Percentiles rank a stretch among this genome's conserved stretches.
Conservation (phyloP, 2,329 filamentous ascomycete genomes). For the Arthroderma sp. region DNA sequence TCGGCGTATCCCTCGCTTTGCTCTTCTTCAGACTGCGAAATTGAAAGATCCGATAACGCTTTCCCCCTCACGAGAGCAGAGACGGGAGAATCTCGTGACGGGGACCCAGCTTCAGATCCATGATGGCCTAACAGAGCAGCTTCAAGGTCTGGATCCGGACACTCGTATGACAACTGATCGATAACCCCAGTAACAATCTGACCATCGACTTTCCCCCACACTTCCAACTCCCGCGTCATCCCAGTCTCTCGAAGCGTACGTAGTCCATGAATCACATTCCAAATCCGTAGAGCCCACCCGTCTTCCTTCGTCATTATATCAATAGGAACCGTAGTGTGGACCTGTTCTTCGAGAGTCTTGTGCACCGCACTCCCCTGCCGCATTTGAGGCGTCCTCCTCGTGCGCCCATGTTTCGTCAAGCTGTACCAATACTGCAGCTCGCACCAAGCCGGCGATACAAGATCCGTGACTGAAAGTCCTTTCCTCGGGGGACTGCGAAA, state of each 20-base stretch:
- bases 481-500: constrained; percentile 68
- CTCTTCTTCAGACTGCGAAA: constrained; percentile 9
- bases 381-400: constrained; percentile 70
- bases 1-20: constrained; percentile 3
- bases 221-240: constrained; percentile 60
- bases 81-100: constrained; percentile 24
- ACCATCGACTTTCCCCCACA: constrained; percentile 75
- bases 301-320: constrained; percentile 66
- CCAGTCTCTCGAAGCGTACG: constrained; percentile 58
- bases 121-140: constrained; percentile 31
- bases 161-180: constrained; percentile 66
- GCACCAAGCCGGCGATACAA: constrained; percentile 86
- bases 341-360: constrained; percentile 68
- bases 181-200: constrained; percentile 82
- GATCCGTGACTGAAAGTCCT: constrained; percentile 72
- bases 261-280: constrained; percentile 82
- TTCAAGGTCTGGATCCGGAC: constrained; percentile 61
- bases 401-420: constrained; percentile 62
- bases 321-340: constrained; percentile 64
- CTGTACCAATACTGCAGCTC: constrained; percentile 89
- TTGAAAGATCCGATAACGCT: constrained; percentile 21
- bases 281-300: constrained; percentile 64
- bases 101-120: neutral
- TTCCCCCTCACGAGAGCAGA: constrained; percentile 24
- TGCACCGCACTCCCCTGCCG: constrained; percentile 68